Evolutionary conservation across 2,329 filamentous ascomycete genomes (phyloP).

Genomic region (Hirsutella rhossiliensis): DNA sequence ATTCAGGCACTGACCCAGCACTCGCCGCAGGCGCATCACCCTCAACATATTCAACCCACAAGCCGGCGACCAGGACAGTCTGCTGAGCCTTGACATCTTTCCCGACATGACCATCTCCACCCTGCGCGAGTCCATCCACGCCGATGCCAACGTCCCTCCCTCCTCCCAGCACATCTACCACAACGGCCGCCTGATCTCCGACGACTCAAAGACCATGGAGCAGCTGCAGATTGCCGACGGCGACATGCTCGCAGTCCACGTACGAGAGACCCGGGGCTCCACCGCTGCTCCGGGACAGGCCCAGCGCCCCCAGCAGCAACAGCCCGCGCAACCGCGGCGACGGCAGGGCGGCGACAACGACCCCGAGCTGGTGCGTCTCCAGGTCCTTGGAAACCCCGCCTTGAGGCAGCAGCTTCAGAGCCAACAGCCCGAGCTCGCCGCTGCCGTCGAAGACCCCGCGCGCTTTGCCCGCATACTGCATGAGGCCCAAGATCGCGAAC

Average conservation of each 20-base stretch:
- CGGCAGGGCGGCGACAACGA: conserved; percentile 38
- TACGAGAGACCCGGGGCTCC: conserved; percentile 46
- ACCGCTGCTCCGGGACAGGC: conserved; percentile 27
- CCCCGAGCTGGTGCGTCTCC: conserved; percentile 70
- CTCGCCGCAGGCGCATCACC: conserved; percentile 61
- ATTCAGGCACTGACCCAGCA: not conserved
- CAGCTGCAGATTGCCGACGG: conserved; percentile 73
- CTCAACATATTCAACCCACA: conserved; percentile 71
- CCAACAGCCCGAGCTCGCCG: conserved; percentile 65
- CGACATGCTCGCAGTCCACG: conserved; percentile 84
- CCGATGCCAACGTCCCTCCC: conserved; percentile 64
- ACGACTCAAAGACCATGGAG: conserved; percentile 70
- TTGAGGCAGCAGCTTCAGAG: conserved; percentile 59
- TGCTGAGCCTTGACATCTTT: conserved; percentile 73
- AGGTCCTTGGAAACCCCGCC: conserved; percentile 67
- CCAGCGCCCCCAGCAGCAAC: conserved; percentile 18
- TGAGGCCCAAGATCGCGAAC: conserved; percentile 56
- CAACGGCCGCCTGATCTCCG: conserved; percentile 70
- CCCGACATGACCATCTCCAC: conserved; percentile 73
- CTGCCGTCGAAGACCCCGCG: conserved; percentile 61
- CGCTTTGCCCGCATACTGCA: conserved; percentile 65
- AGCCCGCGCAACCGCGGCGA: conserved; percentile 18
- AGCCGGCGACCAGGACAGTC: conserved; percentile 53
- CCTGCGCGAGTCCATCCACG: conserved; percentile 79
- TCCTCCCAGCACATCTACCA: conserved; percentile 76